Evolutionary conservation across 2,329 filamentous ascomycete genomes (phyloP).

Genomic region (Dactylellina haptotyla): DNA sequence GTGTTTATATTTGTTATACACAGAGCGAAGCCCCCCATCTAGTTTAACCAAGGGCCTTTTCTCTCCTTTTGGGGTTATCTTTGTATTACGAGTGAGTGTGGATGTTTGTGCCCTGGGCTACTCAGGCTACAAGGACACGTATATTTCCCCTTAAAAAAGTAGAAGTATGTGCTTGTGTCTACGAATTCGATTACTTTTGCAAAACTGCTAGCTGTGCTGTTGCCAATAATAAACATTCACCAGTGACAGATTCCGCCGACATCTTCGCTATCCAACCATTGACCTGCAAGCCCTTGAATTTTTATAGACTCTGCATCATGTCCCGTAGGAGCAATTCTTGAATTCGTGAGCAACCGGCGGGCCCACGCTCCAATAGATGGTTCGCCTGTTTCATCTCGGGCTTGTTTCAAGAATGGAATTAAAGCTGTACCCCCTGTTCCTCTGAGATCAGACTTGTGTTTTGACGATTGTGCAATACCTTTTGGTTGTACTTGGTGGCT

Average conservation of each 20-base stretch:
- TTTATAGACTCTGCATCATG: constrained; percentile 37
- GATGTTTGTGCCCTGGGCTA: too few relatives aligned
- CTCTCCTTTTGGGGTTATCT: too few relatives aligned
- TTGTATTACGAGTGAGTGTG: too few relatives aligned
- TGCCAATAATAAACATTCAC: constrained; percentile 17
- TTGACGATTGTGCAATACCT: constrained; percentile 54
- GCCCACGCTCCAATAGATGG: constrained; percentile 80
- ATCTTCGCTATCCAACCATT: constrained; percentile 54
- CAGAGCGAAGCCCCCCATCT: too few relatives aligned
- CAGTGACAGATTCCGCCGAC: constrained; percentile 58
- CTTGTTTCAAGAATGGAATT: constrained; percentile 96
- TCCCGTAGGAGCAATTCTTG: constrained; percentile 53
- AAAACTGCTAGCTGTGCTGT: too few relatives aligned
- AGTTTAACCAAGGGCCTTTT: too few relatives aligned
- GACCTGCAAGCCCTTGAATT: constrained; percentile 52
- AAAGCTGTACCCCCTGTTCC: constrained; percentile 93
- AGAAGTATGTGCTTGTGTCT: neutral
- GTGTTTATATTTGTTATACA: too few relatives aligned
- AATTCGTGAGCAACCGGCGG: constrained; percentile 68
- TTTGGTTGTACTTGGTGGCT: constrained; percentile 55
- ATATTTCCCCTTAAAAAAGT: too few relatives aligned
- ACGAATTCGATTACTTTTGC: neutral
- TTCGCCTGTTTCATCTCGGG: constrained; percentile 93
- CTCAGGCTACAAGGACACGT: too few relatives aligned
- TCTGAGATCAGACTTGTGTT: constrained; percentile 68